Conservation (phyloP, 805 yeast species). For the Clavispora fructus region DNA sequence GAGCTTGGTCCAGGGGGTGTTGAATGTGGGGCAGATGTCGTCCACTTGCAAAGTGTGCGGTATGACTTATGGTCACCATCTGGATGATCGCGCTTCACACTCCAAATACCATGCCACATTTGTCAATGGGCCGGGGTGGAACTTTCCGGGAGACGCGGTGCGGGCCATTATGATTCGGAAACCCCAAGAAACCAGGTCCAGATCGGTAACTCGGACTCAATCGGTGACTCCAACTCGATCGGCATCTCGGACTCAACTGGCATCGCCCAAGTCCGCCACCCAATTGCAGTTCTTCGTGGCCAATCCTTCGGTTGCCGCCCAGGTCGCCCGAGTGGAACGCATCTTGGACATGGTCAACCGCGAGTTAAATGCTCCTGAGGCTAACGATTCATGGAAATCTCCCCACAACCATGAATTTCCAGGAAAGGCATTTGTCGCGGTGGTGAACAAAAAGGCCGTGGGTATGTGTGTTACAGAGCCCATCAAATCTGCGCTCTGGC, state of each 20-base stretch:
- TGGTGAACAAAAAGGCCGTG: slow-evolving; percentile 43
- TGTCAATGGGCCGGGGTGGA: slow-evolving; percentile 45
- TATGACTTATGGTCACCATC: slow-evolving; percentile 45
- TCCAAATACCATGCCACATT: slow-evolving; percentile 46
- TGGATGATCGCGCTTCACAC: slow-evolving; percentile 40
- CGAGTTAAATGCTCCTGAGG: slow-evolving; percentile 53
- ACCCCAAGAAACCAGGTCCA: neutral
- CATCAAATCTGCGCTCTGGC: slow-evolving; percentile 49
- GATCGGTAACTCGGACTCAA: no score
- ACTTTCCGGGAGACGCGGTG: neutral
- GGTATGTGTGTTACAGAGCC: slow-evolving; percentile 55
- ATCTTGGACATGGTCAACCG: slow-evolving; percentile 51
- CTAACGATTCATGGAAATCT: slow-evolving; percentile 27
- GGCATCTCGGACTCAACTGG: no score
- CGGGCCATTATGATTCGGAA: neutral
- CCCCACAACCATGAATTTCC: neutral
- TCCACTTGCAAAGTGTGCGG: slow-evolving; percentile 45
- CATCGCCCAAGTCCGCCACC: no score
- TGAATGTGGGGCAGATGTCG: neutral
- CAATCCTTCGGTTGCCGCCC: slow-evolving; percentile 9
- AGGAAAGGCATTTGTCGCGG: slow-evolving; percentile 42
- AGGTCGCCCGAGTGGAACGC: slow-evolving; percentile 21
- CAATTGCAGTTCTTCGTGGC: neutral
- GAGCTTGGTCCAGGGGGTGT: neutral
- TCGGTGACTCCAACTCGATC: no score